Evolutionary conservation across 2,329 filamentous ascomycete species (phyloP).

Genomic region (Trichoderma aggressivum): DNA sequence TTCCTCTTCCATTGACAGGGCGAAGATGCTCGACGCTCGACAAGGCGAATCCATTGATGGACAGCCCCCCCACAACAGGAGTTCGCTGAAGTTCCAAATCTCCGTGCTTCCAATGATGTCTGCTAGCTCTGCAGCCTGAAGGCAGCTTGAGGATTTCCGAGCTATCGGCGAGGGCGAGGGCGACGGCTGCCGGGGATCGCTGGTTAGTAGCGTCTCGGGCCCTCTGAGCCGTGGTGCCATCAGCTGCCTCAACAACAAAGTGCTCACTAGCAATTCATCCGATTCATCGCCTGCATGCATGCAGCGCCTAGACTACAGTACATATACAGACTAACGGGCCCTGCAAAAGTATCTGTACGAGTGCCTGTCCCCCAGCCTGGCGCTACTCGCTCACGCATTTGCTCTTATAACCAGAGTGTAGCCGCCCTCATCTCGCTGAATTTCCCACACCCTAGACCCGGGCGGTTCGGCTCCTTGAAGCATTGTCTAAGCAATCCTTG

Average conservation of each 20-base stretch:
- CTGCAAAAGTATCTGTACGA: slow-evolving; percentile 2
- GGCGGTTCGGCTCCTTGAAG: slow-evolving; percentile 6
- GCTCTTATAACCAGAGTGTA: slow-evolving; percentile 7
- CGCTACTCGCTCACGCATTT: background rate
- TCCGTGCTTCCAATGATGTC: background rate
- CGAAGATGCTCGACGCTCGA: background rate
- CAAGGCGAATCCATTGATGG: background rate
- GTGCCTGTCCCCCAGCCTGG: background rate
- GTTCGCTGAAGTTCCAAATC: background rate
- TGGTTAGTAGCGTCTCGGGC: background rate
- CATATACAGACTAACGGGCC: background rate
- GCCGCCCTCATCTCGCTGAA: slow-evolving; percentile 19
- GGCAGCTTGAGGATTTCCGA: slow-evolving; percentile 1
- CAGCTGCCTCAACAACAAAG: slow-evolving; percentile 11
- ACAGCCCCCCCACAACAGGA: background rate
- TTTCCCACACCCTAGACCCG: slow-evolving; percentile 14
- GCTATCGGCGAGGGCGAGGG: slow-evolving; percentile 17
- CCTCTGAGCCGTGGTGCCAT: background rate
- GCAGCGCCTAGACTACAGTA: background rate
- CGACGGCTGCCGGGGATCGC: background rate
- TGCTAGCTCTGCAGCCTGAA: background rate
- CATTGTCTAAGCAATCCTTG: slow-evolving; percentile 13
- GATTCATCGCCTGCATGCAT: slow-evolving; percentile 13
- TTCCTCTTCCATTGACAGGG: background rate
- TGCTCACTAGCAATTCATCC: slow-evolving; percentile 1